These are phyloP conservation scores for Nicotiana obtusifolia DNA, from an alignment of 257 asterid genomes.

Conservation along the genomic window DNA sequence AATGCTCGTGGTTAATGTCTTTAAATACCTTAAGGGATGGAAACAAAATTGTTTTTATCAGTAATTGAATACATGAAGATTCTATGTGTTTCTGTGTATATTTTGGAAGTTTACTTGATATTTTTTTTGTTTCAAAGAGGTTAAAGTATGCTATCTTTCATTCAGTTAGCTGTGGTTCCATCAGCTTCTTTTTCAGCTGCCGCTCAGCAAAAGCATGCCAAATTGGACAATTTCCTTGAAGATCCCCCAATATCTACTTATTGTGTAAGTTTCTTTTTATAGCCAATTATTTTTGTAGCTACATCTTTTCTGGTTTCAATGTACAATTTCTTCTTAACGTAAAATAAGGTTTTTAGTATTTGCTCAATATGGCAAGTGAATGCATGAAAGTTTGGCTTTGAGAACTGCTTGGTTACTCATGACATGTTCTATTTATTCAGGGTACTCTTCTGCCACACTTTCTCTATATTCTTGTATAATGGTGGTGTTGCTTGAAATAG, in stretches of 20 bases:
- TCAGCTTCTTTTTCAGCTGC: conserved; percentile 52
- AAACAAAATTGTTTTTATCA: background rate
- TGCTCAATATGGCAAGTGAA: background rate
- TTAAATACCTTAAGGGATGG: background rate
- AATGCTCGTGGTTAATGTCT: background rate
- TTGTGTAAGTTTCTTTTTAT: conserved; percentile 52
- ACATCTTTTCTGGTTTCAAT: background rate
- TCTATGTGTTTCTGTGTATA: background rate
- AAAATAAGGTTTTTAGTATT: background rate
- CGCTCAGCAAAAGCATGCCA: conserved; percentile 49
- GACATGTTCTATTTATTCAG: background rate
- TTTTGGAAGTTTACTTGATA: background rate
- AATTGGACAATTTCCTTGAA: conserved; percentile 66
- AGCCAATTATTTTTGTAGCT: background rate
- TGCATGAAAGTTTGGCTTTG: background rate
- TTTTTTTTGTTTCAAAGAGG: background rate
- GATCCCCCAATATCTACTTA: conserved; percentile 70
- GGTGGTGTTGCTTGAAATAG: background rate
- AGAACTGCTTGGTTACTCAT: background rate
- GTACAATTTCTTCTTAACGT: background rate
- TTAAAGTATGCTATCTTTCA: background rate
- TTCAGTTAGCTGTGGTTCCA: conserved; percentile 44
- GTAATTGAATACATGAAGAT: background rate
- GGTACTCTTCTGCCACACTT: background rate
- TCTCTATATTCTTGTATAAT: background rate